Evolutionary conservation across 2,329 filamentous ascomycete genomes (phyloP).

Genomic region (Venturia oleaginea): DNA sequence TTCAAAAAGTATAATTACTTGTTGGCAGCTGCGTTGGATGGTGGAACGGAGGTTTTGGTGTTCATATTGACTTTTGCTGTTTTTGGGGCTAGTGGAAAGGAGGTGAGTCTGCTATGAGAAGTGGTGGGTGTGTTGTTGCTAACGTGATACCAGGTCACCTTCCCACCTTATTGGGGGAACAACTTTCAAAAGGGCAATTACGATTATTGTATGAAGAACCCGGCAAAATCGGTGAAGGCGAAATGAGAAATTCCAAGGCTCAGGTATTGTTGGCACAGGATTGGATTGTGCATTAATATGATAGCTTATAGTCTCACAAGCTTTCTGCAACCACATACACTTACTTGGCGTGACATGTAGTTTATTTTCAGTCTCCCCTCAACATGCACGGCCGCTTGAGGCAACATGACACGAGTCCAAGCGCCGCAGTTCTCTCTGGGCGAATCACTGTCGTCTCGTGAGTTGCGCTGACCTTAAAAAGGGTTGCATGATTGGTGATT

Average conservation of each 20-base stretch:
- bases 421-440: neutral
- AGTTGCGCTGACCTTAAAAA: too few species aligned
- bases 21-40: constrained; percentile 32
- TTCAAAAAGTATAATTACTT: constrained; percentile 37
- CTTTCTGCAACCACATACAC: too few species aligned
- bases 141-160: neutral
- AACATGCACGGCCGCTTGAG: too few species aligned
- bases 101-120: neutral
- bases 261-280: too few species aligned
- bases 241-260: neutral
- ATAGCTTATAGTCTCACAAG: too few species aligned
- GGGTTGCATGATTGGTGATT: too few species aligned
- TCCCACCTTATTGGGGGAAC: constrained; percentile 12
- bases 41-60: constrained; percentile 31
- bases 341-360: too few species aligned
- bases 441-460: neutral
- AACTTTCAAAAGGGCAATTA: constrained; percentile 11
- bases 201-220: constrained; percentile 9
- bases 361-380: too few species aligned
- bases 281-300: too few species aligned
- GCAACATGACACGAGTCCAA: too few species aligned
- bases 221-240: too few species aligned
- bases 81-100: constrained; percentile 26
- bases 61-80: constrained; percentile 37
- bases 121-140: neutral